phyloP scores from a whole-genome alignment of 2,329 filamentous ascomycete genomes.

The Parafenestella ontariensis region DNA sequence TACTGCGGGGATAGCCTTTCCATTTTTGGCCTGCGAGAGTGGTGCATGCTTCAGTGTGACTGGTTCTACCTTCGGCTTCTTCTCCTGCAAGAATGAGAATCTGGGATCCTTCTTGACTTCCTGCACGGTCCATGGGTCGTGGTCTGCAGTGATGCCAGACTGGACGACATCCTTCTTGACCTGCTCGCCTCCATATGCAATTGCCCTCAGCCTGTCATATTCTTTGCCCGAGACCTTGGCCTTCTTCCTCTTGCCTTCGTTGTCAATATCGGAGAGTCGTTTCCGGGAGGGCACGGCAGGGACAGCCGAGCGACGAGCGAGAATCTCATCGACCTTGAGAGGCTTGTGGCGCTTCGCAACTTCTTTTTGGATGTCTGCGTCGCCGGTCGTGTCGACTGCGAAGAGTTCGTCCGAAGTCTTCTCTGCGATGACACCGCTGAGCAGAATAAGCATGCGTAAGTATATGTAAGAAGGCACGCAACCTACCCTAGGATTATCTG shows the following conservation, averaged over 20 bases:
- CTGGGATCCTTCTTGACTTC: conserved; percentile 58
- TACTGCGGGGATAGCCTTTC: conserved; percentile 80
- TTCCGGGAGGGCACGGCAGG: conserved; percentile 82
- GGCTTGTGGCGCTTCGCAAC: conserved; percentile 74
- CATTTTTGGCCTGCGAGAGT: conserved; percentile 81
- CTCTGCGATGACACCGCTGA: conserved; percentile 83
- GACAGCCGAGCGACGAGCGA: conserved; percentile 81
- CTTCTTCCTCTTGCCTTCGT: conserved; percentile 74
- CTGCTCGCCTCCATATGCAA: conserved; percentile 75
- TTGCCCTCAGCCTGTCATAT: conserved; percentile 75
- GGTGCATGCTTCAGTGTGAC: conserved; percentile 77
- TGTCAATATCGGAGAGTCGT: conserved; percentile 74
- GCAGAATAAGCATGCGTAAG: conserved; percentile 17
- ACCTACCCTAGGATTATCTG: conserved; percentile 88
- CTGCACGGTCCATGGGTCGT: conserved; percentile 79
- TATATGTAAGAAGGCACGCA: not conserved
- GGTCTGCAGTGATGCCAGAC: conserved; percentile 64
- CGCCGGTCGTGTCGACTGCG: conserved; percentile 77
- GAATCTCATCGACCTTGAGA: conserved; percentile 90
- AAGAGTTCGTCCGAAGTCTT: conserved; percentile 85
- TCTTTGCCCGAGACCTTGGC: conserved; percentile 87
- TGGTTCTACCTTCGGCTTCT: conserved; percentile 73
- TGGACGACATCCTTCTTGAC: conserved; percentile 56
- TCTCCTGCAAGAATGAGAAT: conserved; percentile 72
- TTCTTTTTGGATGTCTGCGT: conserved; percentile 69